Evolutionary conservation across 257 asterid genomes (phyloP).

Genomic region (Galeopsis tetrahit): DNA sequence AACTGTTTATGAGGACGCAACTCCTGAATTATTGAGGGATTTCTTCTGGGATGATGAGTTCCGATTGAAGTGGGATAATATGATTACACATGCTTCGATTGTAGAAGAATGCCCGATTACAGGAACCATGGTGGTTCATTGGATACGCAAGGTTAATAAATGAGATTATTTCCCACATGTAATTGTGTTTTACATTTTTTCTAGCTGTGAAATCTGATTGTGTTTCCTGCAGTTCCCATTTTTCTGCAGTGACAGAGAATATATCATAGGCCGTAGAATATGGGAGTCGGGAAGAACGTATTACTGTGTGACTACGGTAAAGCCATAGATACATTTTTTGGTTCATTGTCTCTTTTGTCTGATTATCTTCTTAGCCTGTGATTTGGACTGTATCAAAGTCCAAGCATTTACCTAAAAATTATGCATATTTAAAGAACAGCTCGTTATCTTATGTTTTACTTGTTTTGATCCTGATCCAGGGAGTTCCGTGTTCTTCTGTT

Average conservation of each 20-base stretch:
- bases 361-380: not conserved
- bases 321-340: conserved; percentile 4
- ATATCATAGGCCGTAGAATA: conserved; percentile 86
- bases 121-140: conserved; percentile 82
- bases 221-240: conserved; percentile 79
- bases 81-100: conserved; percentile 70
- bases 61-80: conserved; percentile 88
- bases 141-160: conserved; percentile 81
- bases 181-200: not conserved
- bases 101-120: conserved; percentile 82
- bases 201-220: conserved; percentile 13
- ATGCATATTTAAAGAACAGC: not conserved
- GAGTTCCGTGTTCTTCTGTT: conserved; percentile 69
- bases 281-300: conserved; percentile 92
- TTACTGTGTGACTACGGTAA: conserved; percentile 86
- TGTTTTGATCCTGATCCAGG: conserved; percentile 48
- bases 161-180: not conserved
- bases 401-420: not conserved
- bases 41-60: conserved; percentile 97
- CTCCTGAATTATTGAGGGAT: conserved; percentile 87
- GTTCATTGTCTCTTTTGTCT: not conserved
- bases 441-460: not conserved
- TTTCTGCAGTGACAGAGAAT: conserved; percentile 95
- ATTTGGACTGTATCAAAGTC: conserved; percentile 1
- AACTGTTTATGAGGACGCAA: conserved; percentile 91